Conservation (phyloP, 345 rosid species). For the Eucalyptus victrix region DNA sequence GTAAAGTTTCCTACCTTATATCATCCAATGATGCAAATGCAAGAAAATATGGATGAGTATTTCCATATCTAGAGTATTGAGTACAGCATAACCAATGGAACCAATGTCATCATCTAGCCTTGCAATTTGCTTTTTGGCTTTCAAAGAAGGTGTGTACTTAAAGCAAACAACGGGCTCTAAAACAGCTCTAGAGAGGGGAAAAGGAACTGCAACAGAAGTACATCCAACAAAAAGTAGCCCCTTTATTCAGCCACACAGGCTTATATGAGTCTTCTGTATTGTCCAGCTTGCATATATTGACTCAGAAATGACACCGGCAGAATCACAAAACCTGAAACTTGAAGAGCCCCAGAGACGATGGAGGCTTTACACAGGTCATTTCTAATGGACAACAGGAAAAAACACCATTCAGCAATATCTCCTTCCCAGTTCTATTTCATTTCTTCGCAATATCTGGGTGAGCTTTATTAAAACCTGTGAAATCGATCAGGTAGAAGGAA, state of each 20-base stretch:
- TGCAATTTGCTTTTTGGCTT: neutral
- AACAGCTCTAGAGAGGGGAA: neutral
- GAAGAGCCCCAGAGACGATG: neutral
- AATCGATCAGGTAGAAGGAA: neutral
- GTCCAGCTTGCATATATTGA: neutral
- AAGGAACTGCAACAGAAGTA: neutral
- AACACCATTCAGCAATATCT: neutral
- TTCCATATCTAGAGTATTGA: neutral
- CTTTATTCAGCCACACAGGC: neutral
- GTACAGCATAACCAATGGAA: neutral
- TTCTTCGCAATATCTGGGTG: neutral
- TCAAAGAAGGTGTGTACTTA: neutral
- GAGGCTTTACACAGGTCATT: neutral
- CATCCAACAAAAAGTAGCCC: neutral
- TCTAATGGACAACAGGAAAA: neutral
- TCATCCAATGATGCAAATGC: neutral
- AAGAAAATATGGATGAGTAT: neutral
- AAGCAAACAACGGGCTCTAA: neutral
- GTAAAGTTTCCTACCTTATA: neutral
- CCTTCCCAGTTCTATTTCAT: neutral
- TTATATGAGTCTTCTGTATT: neutral
- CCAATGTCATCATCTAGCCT: neutral
- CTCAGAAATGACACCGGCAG: neutral
- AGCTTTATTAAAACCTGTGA: neutral
- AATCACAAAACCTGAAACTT: neutral